These are phyloP conservation scores for Ogataea populi-albae DNA, from an alignment of 805 yeast genomes.

Conservation along the genomic window DNA sequence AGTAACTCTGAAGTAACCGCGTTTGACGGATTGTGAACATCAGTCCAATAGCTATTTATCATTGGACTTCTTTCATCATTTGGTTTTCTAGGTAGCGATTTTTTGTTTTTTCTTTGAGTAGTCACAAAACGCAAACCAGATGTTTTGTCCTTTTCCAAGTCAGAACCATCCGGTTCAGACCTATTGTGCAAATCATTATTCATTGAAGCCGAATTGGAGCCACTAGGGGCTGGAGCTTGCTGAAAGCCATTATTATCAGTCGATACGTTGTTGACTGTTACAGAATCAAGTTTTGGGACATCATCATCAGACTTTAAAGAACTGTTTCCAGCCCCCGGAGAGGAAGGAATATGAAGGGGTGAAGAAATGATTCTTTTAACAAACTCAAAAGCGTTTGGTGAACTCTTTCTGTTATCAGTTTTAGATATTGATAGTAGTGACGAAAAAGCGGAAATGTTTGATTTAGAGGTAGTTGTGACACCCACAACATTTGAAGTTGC, in stretches of 20 bases:
- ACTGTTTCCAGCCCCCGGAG: constrained; percentile 15
- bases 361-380: constrained; percentile 34
- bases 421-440: constrained; percentile 35
- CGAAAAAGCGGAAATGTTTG: constrained; percentile 39
- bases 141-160: neutral
- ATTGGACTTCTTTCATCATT: constrained; percentile 14
- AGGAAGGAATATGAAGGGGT: constrained; percentile 22
- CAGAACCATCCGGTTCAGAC: neutral
- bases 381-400: constrained; percentile 28
- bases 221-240: neutral
- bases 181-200: neutral
- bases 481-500: constrained; percentile 35
- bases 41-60: constrained; percentile 51
- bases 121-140: too few relatives aligned
- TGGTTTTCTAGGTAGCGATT: constrained; percentile 3
- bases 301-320: constrained; percentile 15
- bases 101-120: constrained; percentile 7
- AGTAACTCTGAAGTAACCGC: constrained; percentile 54
- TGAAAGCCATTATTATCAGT: neutral
- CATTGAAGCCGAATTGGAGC: neutral
- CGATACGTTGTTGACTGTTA: constrained; percentile 3
- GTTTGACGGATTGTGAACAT: constrained; percentile 73
- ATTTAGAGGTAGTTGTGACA: constrained; percentile 33
- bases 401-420: constrained; percentile 19
- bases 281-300: constrained; percentile 18